Evolutionary conservation across 768 basidiomycete genomes (phyloP).

Genomic region (Cytidiella melzeri): DNA sequence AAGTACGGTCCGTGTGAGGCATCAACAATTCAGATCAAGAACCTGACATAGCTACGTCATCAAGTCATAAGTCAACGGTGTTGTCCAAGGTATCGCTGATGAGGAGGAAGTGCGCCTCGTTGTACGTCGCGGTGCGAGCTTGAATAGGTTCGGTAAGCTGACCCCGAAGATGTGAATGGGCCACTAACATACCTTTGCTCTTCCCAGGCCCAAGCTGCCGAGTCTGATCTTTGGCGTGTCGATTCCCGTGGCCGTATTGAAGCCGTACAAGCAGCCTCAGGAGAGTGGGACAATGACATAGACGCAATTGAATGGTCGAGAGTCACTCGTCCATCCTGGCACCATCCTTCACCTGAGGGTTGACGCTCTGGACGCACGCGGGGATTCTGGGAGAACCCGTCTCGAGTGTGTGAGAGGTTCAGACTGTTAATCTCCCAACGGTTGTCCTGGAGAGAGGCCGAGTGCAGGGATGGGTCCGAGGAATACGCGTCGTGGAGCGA

Average conservation of each 20-base stretch:
- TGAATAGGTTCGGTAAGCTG: too few species aligned
- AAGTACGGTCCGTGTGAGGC: too few species aligned
- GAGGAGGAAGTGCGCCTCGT: not conserved
- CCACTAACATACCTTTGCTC: not conserved
- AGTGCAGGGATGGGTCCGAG: not conserved
- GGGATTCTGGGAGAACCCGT: not conserved
- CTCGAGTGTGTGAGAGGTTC: not conserved
- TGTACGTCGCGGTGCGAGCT: not conserved
- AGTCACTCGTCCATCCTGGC: not conserved
- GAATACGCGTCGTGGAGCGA: not conserved
- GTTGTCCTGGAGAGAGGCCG: conserved; percentile 3
- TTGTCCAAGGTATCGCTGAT: not conserved
- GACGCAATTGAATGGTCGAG: not conserved
- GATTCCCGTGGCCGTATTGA: not conserved
- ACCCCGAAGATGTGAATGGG: too few species aligned
- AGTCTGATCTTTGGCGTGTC: too few species aligned
- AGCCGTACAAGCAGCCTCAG: not conserved
- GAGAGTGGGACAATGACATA: not conserved
- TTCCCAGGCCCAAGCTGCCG: not conserved
- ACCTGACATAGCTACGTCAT: not conserved
- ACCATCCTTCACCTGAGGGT: not conserved
- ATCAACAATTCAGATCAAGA: too few species aligned
- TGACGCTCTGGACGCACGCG: not conserved
- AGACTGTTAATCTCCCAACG: conserved; percentile 1
- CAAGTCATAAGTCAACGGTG: too few species aligned